Evolutionary conservation across 1,284 basidiomycete genomes (phyloP).

Genomic region (Lentinus polychrous): DNA sequence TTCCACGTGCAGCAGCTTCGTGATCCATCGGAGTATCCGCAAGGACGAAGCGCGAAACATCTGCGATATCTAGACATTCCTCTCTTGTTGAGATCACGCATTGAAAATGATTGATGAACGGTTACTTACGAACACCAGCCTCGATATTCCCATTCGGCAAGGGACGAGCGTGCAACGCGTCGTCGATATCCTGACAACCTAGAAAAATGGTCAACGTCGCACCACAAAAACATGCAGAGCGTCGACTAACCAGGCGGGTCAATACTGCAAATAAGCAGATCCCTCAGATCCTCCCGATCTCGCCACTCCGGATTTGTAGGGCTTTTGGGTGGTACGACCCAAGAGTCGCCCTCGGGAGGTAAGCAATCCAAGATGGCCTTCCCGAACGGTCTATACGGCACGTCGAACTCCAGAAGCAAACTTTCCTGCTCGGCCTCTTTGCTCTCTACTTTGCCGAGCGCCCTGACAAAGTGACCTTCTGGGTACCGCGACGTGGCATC

Average conservation of each 20-base stretch:
- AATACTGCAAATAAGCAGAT: conserved; percentile 90
- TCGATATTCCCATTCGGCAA: conserved; percentile 95
- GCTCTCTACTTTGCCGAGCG: conserved; percentile 86
- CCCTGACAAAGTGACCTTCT: conserved; percentile 95
- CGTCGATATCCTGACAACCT: conserved; percentile 99
- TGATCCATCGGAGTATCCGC: conserved; percentile 95
- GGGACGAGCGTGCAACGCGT: conserved; percentile 89
- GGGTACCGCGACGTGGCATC: conserved; percentile 84
- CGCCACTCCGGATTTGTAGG: conserved; percentile 61
- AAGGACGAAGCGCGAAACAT: conserved; percentile 95
- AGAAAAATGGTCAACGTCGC: neutral
- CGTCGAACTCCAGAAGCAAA: conserved; percentile 90
- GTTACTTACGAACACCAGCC: conserved; percentile 89
- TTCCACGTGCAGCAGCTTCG: conserved; percentile 93
- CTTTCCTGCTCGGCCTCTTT: conserved; percentile 98
- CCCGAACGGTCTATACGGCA: conserved; percentile 95
- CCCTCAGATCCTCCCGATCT: conserved; percentile 84
- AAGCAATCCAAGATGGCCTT: conserved; percentile 91
- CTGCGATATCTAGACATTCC: conserved; percentile 78
- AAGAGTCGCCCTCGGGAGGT: conserved; percentile 84
- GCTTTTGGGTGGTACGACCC: conserved; percentile 86
- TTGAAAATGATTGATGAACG: neutral
- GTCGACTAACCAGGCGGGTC: conserved; percentile 82
- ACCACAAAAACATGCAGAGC: neutral
- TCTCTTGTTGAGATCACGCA: neutral